Base-by-base conservation (phyloP, 208 protist species). In the Wallacemonas sp. region DNA sequence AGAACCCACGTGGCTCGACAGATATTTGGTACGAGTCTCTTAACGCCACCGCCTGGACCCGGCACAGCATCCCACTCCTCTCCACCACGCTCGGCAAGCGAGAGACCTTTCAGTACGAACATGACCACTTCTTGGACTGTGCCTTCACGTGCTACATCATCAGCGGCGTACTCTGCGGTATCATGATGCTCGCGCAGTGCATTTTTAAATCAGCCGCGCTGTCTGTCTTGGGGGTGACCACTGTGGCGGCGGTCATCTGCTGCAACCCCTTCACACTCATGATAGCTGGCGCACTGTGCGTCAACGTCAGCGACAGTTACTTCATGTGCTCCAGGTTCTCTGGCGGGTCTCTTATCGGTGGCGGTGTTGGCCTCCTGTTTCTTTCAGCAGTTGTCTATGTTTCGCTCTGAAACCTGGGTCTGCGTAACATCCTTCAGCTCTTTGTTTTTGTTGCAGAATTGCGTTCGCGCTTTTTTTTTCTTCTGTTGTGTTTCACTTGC, bases 201-300 rank as follows among this genome's bases (percentile, higher is more conserved):
- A 55, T 90, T 8, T 77, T 89, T 51, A 75, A 72, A 68, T 51
- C 78, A 0, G 59, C 79, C 0, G 69, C 82, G 17, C 70, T 81
- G 30, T 61, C 55, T n/a, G 61, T 95, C 11, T 66, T 95, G 1
- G 90, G 90, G 2, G 66, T 82, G 2, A 80, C 82, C 8, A 91
- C 90, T 19, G 75, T 80, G 2, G 61, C 79, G 17, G 63, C 80
- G 38, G 39, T 95, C 17, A 26, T 84, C 28, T 46, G 81, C 21
- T 74, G 93, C 33, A 95, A 95, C 63, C 90, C 90, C 2, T 38
- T 95, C 27, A 73, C 82, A 15, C 66, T 95, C 55, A 68, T 91
- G 27, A 2, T 93, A 19, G 60, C 78, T 14, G 90, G 90, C 26
- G 55, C 78, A 0, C 69, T 95, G 12, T 95, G 90, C 45, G 77